Evolutionary conservation across 208 protist species (phyloP), one percentile per base, ranked within the genome.

Genomic region (Leishmania turanica): DNA sequence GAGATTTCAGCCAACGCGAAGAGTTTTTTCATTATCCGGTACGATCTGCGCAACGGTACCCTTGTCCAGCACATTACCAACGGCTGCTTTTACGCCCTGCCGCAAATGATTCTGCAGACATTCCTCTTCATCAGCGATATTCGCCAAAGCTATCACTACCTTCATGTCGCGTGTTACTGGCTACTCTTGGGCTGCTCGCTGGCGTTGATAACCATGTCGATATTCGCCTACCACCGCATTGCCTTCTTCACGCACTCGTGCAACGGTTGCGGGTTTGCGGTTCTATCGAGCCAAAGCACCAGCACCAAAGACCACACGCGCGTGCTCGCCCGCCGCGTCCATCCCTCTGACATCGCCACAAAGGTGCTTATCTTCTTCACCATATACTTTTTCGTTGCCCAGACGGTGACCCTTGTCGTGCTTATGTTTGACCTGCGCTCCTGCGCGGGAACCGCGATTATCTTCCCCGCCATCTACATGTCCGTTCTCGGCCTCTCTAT

Each of bases 21-120:
- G 60, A 85, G 84, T 45, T 96, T 93, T 83, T 93, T 96, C 79
- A 86, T 96, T 60, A 96, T 97, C 79, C 88, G 92, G 37, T 91
- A 92, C 85, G 94, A 97, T 71, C 84, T 97, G n/a, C 88, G 89
- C 74, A 95, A 94, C 80, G 89, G 88, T 13, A 86, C 94, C 7
- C 77, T 87, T 0, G 80, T 95, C 53, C 85, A 95, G 73, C 87
- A 93, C 24, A 91, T 95, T 70, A 75, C 84, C 71, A 76, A 93
- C 79, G 87, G 88, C 62, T 84, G 87, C 58, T 96, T 90, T 71
- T 89, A 84, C 68, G 91, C 90, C 3, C 88, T 90, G 78, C 94
- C 92, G 34, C 94, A 97, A 78, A 62, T 95, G 40, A 78, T 94
- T 47, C 0, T 97, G n/a, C 94, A 97, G 82, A 86, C 80, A 51